These are phyloP conservation scores for Diaporthe humulicola DNA, from an alignment of 2,329 filamentous ascomycete species.

Conservation along the genomic window DNA sequence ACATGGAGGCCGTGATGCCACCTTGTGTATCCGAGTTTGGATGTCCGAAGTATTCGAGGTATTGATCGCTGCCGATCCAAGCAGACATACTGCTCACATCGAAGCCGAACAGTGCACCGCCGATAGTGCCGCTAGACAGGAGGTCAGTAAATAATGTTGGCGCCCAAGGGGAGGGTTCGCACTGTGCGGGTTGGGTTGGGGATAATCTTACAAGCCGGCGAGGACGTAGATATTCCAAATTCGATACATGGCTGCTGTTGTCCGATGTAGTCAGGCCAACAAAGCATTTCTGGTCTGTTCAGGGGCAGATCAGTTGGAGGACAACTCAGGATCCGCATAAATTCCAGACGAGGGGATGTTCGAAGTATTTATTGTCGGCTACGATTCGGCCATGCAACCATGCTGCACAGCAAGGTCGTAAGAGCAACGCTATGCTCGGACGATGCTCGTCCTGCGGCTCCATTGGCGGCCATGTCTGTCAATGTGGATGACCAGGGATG, in stretches of 20 bases:
- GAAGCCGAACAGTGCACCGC: constrained; percentile 82
- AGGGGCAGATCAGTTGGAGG: neutral
- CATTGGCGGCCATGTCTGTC: neutral
- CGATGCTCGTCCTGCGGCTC: constrained; percentile 21
- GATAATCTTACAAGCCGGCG: constrained; percentile 18
- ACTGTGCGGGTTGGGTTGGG: neutral
- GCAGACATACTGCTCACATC: constrained; percentile 83
- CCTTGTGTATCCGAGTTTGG: constrained; percentile 66
- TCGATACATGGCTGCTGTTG: constrained; percentile 37
- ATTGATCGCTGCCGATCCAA: constrained; percentile 66
- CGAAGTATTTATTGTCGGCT: constrained; percentile 24
- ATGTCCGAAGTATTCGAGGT: constrained; percentile 38
- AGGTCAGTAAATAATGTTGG: neutral
- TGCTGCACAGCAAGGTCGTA: neutral
- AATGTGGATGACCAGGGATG: constrained; percentile 21
- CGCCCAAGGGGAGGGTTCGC: neutral
- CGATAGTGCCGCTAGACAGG: constrained; percentile 50
- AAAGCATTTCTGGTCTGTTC: neutral
- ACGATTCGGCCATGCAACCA: neutral
- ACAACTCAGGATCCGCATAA: neutral
- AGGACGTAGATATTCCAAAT: constrained; percentile 41
- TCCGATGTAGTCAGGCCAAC: neutral
- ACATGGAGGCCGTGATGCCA: constrained; percentile 80
- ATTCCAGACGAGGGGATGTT: neutral
- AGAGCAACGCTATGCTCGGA: constrained; percentile 13